Base-by-base conservation (phyloP, 2,329 filamentous ascomycete species). In the Penicillium sp. region DNA sequence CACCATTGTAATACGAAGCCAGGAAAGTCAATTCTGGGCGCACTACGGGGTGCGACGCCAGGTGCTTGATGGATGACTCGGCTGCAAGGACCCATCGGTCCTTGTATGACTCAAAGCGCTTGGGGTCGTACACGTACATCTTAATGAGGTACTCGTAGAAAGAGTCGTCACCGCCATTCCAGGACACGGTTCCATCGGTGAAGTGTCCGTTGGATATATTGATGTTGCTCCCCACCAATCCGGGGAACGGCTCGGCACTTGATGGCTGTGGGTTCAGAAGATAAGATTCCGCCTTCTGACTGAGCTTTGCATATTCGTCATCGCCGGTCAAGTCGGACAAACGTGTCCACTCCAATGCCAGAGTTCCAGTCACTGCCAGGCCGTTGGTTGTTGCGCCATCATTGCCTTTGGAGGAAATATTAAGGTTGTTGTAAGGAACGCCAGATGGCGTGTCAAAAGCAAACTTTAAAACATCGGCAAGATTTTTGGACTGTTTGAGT, bases 111-210 rank as follows among this genome's bases (percentile, higher is more conserved):
- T 66, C 72, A 64, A 89, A 95, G 3, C 84, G 80, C 5, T 70
- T 62, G 0, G 84, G 79, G 67, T 93, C 88, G 70, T 95, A 95
- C 50, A 93, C 73, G 65, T 87, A 95, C 89, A 94, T 93, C 78
- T 96, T 96, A 72, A 96, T 87, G 31, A 96, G 82, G 66, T 95
- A 95, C 74, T 95, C 90, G 75, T 95, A 96, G 75, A 88, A 95
- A 41, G 86, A 90, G 71, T 95, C 90, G 29, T 82, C 83, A 6
- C 88, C 88, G 47, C 88, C 90, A 38, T 83, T 82, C 90, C 90
- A 96, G 42, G 89, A 88, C 48, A 92, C 90, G 1, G 61, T 66
- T 22, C 81, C 81, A 66, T 93, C 83, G 13, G 82, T 61, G 62
- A 95, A 93, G 7, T 77, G 64, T 18, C 91, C 91, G 3, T 82